Base-by-base conservation (phyloP, 371 early-diverging fungal species). In the Rhizoclosmatium hyalinum region DNA sequence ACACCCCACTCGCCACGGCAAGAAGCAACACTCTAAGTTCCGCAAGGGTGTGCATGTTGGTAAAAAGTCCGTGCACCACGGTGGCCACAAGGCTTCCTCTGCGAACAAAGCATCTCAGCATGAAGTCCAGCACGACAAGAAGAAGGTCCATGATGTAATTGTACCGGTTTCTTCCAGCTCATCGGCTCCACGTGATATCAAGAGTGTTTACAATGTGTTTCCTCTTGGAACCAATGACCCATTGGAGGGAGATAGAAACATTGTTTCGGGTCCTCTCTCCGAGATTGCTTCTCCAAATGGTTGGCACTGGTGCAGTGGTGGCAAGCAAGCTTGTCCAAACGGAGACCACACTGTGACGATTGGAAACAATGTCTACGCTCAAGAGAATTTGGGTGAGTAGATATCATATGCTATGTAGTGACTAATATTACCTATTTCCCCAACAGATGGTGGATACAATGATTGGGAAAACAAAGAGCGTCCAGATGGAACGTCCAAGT, bases 201-300 rank as follows among this genome's bases (percentile, higher is more conserved):
- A 24, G 12, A 43, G 69, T 12, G 17, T 77, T 60, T 95, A 92
- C 84, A 91, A 90, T 67, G 94, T 96, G 71, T 96, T 87, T 76
- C 96, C 96, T 1, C 82, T 95, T 76, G 95, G 94, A n/a, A 84
- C 84, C 64, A 93, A 94, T 75, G 95, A 96, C 80, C 98, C 98
- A 8, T 80, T 83, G 1, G 91, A 89, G 5, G 90, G 78, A 17
- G 75, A 65, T 47, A 90, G 94, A 45, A 77, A 82, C 54, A 57
- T 93, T 10, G 81, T 95, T 8, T 81, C 79, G 63, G 86, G 95
- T 75, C 97, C 98, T 0, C 86, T 91, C 47, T 87, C 94, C 76
- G 63, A 65, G 0, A 75, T 83, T 17, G 95, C 96, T 3, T 91
- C 91, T 5, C 96, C 95, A 5, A 44, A 69, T 19, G 87, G 88